Evolutionary conservation across 2,329 filamentous ascomycete species (phyloP).

Genomic region (Albophoma yamanashiensis): DNA sequence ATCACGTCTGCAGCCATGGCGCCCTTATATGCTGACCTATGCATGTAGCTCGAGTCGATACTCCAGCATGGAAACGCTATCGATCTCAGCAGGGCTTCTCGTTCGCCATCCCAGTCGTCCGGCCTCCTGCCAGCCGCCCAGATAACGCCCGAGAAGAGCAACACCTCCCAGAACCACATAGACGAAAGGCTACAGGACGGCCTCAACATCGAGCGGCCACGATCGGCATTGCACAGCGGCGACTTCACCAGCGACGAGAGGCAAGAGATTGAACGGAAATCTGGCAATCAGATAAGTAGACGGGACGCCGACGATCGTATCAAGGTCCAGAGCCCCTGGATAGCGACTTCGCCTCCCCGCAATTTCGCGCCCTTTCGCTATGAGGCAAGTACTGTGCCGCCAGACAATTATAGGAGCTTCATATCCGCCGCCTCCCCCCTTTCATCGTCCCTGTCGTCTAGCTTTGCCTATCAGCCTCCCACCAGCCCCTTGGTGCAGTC

Average conservation of each 20-base stretch:
- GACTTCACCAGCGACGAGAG: conserved; percentile 44
- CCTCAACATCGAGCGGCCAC: conserved; percentile 65
- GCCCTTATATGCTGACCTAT: background rate
- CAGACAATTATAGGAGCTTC: conserved; percentile 23
- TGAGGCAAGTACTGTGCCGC: conserved; percentile 20
- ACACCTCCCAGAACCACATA: conserved; percentile 10
- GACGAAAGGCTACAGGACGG: conserved; percentile 40
- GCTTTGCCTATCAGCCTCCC: conserved; percentile 75
- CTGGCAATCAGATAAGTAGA: background rate
- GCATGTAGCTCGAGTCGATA: conserved; percentile 26
- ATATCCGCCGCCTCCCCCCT: conserved; percentile 46
- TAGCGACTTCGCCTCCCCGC: conserved; percentile 45
- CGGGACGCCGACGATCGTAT: background rate
- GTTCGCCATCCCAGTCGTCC: conserved; percentile 24
- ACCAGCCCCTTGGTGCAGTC: conserved; percentile 90
- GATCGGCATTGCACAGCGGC: conserved; percentile 62
- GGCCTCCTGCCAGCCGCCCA: conserved; percentile 33
- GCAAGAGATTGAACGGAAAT: conserved; percentile 5
- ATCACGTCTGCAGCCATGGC: background rate
- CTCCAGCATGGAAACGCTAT: conserved; percentile 13
- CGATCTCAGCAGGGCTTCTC: conserved; percentile 12
- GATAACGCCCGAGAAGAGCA: conserved; percentile 35
- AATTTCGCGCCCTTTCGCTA: conserved; percentile 36
- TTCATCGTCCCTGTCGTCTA: conserved; percentile 64
- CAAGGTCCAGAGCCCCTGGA: conserved; percentile 28